These are phyloP conservation scores for Cercospora citrullina DNA, from an alignment of 2,329 filamentous ascomycete genomes.

Conservation along the genomic window DNA sequence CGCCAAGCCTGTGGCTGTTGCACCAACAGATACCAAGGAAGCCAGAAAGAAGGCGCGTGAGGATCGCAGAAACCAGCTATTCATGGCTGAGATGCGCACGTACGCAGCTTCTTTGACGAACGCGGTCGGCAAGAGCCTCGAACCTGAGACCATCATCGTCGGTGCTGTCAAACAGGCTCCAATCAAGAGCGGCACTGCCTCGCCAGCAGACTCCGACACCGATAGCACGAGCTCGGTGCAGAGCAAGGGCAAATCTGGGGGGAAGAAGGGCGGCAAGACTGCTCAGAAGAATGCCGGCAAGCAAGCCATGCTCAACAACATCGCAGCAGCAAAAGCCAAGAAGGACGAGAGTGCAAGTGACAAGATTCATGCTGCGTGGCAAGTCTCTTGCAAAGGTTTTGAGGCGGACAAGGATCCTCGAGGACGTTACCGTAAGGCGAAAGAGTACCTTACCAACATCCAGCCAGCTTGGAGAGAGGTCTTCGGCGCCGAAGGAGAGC, in stretches of 20 bases:
- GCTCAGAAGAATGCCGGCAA: slow-evolving; percentile 42
- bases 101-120: slow-evolving; percentile 72
- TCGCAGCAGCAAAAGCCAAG: slow-evolving; percentile 44
- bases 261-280: slow-evolving; percentile 38
- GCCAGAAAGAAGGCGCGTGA: slow-evolving; percentile 44
- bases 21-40: slow-evolving; percentile 27
- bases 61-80: slow-evolving; percentile 58
- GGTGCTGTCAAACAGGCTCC: slow-evolving; percentile 27
- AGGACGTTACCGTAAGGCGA: slow-evolving; percentile 51
- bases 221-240: slow-evolving; percentile 30
- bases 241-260: slow-evolving; percentile 33
- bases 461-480: slow-evolving; percentile 42
- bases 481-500: slow-evolving; percentile 49
- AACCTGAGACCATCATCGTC: slow-evolving; percentile 64
- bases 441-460: slow-evolving; percentile 51
- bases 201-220: slow-evolving; percentile 36
- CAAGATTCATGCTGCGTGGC: slow-evolving; percentile 50
- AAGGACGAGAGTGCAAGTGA: slow-evolving; percentile 45
- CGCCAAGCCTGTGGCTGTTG: slow-evolving; percentile 34
- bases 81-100: slow-evolving; percentile 65
- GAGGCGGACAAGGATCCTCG: slow-evolving; percentile 48
- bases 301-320: slow-evolving; percentile 47
- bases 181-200: slow-evolving; percentile 26
- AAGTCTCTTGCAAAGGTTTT: slow-evolving; percentile 47
- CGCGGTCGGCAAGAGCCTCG: slow-evolving; percentile 60